Percentiles rank a stretch among this genome's conserved stretches.
Evolutionary conservation across 169 alveolate species (phyloP).

Genomic region (Eimeria zaria): DNA sequence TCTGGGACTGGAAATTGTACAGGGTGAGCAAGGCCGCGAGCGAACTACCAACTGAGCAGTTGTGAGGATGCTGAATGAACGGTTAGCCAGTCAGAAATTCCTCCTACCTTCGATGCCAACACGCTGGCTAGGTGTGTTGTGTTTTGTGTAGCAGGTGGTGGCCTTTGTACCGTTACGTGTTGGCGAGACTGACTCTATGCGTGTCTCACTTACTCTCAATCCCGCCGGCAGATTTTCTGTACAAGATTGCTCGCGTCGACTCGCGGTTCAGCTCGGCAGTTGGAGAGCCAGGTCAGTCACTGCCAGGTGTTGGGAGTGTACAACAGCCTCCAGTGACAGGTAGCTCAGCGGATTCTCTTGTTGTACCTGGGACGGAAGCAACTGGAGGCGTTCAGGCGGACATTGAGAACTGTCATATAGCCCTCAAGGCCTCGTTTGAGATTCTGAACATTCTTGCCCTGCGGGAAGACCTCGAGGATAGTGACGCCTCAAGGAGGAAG

Average conservation of each 20-base stretch:
- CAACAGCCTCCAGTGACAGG: constrained; percentile 14
- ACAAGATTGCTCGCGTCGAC: constrained; percentile 69
- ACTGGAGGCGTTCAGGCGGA: constrained; percentile 61
- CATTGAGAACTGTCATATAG: constrained; percentile 38
- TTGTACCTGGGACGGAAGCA: background rate
- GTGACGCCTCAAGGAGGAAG: constrained; percentile 37
- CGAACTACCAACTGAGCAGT: background rate
- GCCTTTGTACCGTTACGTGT: constrained; percentile 79
- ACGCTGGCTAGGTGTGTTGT: background rate
- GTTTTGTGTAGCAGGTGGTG: constrained; percentile 74
- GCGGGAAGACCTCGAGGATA: constrained; percentile 60
- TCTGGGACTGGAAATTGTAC: constrained; percentile 31
- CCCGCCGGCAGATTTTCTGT: constrained; percentile 64
- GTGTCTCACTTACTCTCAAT: constrained; percentile 56
- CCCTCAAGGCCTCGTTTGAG: constrained; percentile 75
- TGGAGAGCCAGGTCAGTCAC: constrained; percentile 8
- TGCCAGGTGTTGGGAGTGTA: constrained; percentile 12
- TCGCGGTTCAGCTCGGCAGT: constrained; percentile 64
- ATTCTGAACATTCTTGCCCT: constrained; percentile 76
- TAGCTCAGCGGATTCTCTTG: background rate
- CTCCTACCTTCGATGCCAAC: background rate
- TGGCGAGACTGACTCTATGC: constrained; percentile 81
- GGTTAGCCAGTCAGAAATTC: background rate
- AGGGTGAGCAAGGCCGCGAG: constrained; percentile 17
- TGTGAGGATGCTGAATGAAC: background rate